Base-by-base conservation (phyloP, 768 basidiomycete species). In the button mushroom (Agaricus bisporus) region DNA sequence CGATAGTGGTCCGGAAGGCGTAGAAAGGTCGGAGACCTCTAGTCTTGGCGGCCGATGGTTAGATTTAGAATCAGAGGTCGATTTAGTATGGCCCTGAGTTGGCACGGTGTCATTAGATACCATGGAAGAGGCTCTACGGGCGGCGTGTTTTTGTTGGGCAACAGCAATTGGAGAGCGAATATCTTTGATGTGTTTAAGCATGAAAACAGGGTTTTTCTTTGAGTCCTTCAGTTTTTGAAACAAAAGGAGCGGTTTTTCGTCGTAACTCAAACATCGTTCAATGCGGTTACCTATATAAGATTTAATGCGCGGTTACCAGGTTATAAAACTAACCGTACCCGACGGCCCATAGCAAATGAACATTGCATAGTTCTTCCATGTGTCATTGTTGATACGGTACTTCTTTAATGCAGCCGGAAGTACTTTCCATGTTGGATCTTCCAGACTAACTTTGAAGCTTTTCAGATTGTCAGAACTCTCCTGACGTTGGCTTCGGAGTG, bases 351-450 rank as follows among this genome's bases (percentile, higher is more conserved):
- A 98, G 62, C 95, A 98, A 56, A 99, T 98, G 71, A 99, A 99
- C 87, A 99, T 90, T 26, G 97, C 97, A 72, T 98, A 99, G 63
- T 93, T 91, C 74, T 93, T 88, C 97, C 97, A 99, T 67, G 91
- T 95, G 59, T 98, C 97, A 60, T 91, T 91, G 68, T 95, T 93
- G 70, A 98, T 98, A 64, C 91, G 94, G 68, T 99, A 99, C 69
- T 98, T 98, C 73, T 98, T 98, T 58, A 99, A 74, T 14, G 97
- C 97, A 0, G 97, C 97, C 1, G 97, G 97, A 14, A 99, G 74
- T 18, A 99, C 97, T 66, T 98, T 98, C 88, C 91, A 98, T 29
- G 95, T 97, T 0, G 97, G 97, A 66, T 99, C 97, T 51, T 98
- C 95, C 54, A 99, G 68, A 59, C 91, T 97, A 56, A 99, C 95